Evolutionary conservation across 2,329 filamentous ascomycete species (phyloP).

Genomic region (Neonectria punicea): DNA sequence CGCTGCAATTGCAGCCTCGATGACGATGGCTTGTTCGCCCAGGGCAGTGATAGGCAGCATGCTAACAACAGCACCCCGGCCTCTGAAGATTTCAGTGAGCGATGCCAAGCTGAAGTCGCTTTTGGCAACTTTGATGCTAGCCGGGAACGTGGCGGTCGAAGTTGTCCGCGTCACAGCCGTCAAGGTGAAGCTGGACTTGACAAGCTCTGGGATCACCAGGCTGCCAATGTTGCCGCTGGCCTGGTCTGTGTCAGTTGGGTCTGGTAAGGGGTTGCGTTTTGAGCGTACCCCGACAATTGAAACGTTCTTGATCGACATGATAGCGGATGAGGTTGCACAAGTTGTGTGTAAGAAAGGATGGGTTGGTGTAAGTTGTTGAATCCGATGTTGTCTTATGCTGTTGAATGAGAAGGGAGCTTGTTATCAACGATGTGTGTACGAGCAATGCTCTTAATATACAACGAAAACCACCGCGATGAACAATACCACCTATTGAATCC

Average conservation of each 20-base stretch:
- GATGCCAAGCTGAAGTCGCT: background rate
- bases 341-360: background rate
- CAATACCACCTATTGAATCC: too few relatives aligned
- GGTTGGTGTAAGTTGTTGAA: background rate
- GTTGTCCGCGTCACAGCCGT: background rate
- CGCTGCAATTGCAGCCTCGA: background rate
- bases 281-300: background rate
- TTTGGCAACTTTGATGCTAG: background rate
- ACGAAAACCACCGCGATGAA: too few relatives aligned
- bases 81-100: background rate
- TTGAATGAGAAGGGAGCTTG: background rate
- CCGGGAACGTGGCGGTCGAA: background rate
- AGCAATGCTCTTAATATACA: too few relatives aligned
- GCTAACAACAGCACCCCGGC: background rate
- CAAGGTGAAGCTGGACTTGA: background rate
- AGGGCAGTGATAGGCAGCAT: background rate
- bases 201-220: background rate
- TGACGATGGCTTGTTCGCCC: background rate
- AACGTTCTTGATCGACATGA: background rate
- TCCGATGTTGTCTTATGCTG: background rate
- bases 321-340: background rate
- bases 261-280: background rate
- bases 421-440: background rate
- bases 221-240: background rate
- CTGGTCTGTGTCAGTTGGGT: background rate